Evolutionary conservation across 2,329 filamentous ascomycete species (phyloP), one percentile per base, ranked within the genome.

Genomic region (Ambrosiella xylebori): DNA sequence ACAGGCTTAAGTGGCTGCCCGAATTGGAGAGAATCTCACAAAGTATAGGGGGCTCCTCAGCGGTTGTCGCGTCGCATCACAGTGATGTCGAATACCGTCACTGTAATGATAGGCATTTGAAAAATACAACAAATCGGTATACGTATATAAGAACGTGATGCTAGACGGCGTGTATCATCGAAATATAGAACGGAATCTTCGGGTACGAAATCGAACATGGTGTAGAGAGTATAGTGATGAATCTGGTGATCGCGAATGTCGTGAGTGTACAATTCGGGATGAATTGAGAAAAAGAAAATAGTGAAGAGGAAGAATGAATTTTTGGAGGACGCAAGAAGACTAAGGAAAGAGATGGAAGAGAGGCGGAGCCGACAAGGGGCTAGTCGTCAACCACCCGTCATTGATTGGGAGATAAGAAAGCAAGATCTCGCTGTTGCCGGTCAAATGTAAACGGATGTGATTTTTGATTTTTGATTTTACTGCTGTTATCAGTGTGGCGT

Each of bases 311-410:
- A 39, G 53, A 38, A 8, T 17, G 13, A 54, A 37, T n/a, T 17
- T n/a, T 37, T 57, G 47, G 12, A 44, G 56, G 12, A 53, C n/a
- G 35, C 39, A 57, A 51, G 49, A 41, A 57, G 56, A 36, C 15
- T 39, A 41, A 44, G 17, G 41, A 47, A 36, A 13, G 2, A 37
- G n/a, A 56, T 40, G 37, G 54, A 45, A 27, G 37, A 55, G 17
- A 44, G 17, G 40, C 39, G 40, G 15, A 44, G n/a, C 44, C 6
- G 19, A 15, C 19, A 41, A 17, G 13, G 40, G n/a, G 15, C 19
- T 36, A 35, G 50, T 15, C 1, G n/a, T 36, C 35, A 49, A n/a
- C 17, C 17, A 47, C 55, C 17, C 44, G 8, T 47, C n/a, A 15
- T 17, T 13, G 44, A 47, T 13, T 15, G 8, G n/a, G n/a, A 15